Conservation (phyloP, 768 basidiomycete genomes). For the Boletus pseudo-olivaceus region DNA sequence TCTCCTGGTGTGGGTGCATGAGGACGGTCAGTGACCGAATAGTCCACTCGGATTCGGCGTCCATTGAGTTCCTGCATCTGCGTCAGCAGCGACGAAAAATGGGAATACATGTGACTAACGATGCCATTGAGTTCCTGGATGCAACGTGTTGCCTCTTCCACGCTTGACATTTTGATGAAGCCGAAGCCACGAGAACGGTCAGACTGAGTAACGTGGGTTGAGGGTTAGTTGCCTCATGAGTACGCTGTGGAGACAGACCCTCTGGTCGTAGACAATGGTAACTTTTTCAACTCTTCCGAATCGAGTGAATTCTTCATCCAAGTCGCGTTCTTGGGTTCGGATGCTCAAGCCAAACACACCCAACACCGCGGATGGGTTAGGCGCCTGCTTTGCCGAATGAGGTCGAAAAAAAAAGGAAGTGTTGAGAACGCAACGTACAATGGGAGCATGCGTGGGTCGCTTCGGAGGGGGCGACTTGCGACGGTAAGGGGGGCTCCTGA, state of each 20-base stretch:
- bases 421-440: slow-evolving; percentile 46
- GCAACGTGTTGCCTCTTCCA: slow-evolving; percentile 86
- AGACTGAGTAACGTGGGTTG: slow-evolving; percentile 47
- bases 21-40: slow-evolving; percentile 89
- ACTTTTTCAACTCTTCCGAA: slow-evolving; percentile 93
- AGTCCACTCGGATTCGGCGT: slow-evolving; percentile 94
- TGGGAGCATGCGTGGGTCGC: slow-evolving; percentile 67
- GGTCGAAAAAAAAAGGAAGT: slow-evolving; percentile 17
- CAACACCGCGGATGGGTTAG: slow-evolving; percentile 82
- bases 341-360: slow-evolving; percentile 99
- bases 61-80: slow-evolving; percentile 80
- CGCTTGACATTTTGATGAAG: slow-evolving; percentile 88
- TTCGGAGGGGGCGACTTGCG: slow-evolving; percentile 60
- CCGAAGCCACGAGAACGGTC: slow-evolving; percentile 97
- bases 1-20: slow-evolving; percentile 97
- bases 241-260: slow-evolving; percentile 49
- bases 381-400: slow-evolving; percentile 62
- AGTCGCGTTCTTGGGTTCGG: slow-evolving; percentile 86
- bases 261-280: slow-evolving; percentile 93
- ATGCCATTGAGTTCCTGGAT: slow-evolving; percentile 91
- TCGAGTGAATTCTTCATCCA: slow-evolving; percentile 90
- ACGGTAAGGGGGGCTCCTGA: slow-evolving; percentile 54
- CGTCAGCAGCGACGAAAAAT: slow-evolving; percentile 4
- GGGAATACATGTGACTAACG: slow-evolving; percentile 43
- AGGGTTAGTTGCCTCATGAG: slow-evolving; percentile 14